These are phyloP conservation scores for Pichia sp. DNA, from an alignment of 1,139 yeast genomes.

Conservation along the genomic window DNA sequence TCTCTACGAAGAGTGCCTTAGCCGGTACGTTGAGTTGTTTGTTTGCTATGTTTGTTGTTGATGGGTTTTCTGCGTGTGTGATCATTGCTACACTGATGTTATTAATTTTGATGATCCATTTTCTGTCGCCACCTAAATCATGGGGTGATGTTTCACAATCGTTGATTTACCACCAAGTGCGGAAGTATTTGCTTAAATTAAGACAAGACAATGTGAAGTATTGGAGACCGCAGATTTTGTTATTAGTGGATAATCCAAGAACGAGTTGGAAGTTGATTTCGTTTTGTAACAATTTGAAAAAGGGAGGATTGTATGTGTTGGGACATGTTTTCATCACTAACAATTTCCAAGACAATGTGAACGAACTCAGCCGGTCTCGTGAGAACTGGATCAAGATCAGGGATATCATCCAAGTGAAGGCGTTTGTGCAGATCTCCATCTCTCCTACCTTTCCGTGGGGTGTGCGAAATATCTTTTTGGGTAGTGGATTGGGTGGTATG, in stretches of 20 bases:
- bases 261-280: slow-evolving; percentile 88
- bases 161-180: slow-evolving; percentile 90
- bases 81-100: slow-evolving; percentile 65
- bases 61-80: slow-evolving; percentile 80
- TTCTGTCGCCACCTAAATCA: slow-evolving; percentile 88
- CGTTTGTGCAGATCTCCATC: slow-evolving; percentile 88
- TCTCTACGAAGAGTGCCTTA: slow-evolving; percentile 78
- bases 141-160: slow-evolving; percentile 99
- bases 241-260: slow-evolving; percentile 87
- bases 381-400: slow-evolving; percentile 83
- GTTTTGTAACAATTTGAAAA: slow-evolving; percentile 93
- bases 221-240: slow-evolving; percentile 94
- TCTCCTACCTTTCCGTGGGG: slow-evolving; percentile 95
- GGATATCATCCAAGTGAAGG: slow-evolving; percentile 76
- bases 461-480: slow-evolving; percentile 85
- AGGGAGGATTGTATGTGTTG: slow-evolving; percentile 87
- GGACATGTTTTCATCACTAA: slow-evolving; percentile 81
- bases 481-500: slow-evolving; percentile 97
- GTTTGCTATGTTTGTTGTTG: slow-evolving; percentile 91
- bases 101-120: slow-evolving; percentile 77
- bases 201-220: slow-evolving; percentile 92
- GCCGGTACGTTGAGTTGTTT: slow-evolving; percentile 69
- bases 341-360: slow-evolving; percentile 54
- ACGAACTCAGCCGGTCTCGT: slow-evolving; percentile 69
- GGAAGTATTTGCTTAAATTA: slow-evolving; percentile 80